Evolutionary conservation across 2,329 filamentous ascomycete species (phyloP).

Genomic region (Ophiostoma montium): DNA sequence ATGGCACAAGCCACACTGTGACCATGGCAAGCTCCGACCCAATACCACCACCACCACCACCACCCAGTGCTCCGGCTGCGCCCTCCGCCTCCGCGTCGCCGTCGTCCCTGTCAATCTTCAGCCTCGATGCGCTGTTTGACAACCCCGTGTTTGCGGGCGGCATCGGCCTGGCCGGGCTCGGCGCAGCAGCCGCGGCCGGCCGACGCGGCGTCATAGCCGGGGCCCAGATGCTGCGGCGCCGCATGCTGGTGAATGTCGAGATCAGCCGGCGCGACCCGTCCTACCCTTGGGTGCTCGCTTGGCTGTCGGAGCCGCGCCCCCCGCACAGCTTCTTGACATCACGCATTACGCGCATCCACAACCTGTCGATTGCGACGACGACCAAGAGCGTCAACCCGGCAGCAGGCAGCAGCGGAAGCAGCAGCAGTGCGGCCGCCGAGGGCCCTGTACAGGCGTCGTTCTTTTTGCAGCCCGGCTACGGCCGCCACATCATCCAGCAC

Average conservation of each 20-base stretch:
- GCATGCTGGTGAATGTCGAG: constrained; percentile 88
- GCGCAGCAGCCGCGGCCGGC: constrained; percentile 65
- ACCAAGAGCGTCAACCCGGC: constrained; percentile 38
- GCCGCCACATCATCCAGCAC: constrained; percentile 76
- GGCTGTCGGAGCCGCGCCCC: constrained; percentile 75
- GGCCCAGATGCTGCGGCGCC: constrained; percentile 61
- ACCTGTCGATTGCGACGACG: constrained; percentile 42
- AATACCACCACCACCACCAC: constrained; percentile 2
- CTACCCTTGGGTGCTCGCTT: constrained; percentile 87
- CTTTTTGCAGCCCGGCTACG: constrained; percentile 79
- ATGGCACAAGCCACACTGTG: constrained; percentile 1
- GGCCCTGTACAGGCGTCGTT: constrained; percentile 67
- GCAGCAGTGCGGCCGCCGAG: constrained; percentile 43
- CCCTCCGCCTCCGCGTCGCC: neutral
- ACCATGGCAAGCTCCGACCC: constrained; percentile 2
- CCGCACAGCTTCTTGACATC: constrained; percentile 43
- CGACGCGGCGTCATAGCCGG: constrained; percentile 62
- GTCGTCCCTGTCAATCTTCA: constrained; percentile 4
- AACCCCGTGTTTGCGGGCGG: constrained; percentile 57
- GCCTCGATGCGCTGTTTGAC: constrained; percentile 43
- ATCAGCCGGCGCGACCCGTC: constrained; percentile 89
- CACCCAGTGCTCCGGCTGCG: neutral
- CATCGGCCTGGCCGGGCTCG: constrained; percentile 81
- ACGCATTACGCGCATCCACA: constrained; percentile 44
- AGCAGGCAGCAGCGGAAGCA: constrained; percentile 15